phyloP scores from a whole-genome alignment of 2,329 filamentous ascomycete genomes.

The Myriangium duriaei region DNA sequence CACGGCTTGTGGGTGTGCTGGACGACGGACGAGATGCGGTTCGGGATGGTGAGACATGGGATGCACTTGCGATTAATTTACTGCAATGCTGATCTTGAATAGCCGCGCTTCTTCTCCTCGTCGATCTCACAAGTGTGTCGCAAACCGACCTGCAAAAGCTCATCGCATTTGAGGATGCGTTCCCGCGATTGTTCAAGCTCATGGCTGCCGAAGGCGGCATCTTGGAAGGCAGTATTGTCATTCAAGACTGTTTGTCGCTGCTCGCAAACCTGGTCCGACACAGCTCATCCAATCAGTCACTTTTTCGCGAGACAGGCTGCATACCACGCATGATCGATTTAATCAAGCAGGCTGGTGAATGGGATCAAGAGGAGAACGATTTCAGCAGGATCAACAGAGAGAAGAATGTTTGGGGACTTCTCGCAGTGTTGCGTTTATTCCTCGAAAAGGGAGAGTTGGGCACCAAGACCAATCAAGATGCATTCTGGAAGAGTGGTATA shows the following conservation, averaged over 20 bases:
- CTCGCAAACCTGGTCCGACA: conserved; percentile 77
- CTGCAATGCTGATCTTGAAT: too few species aligned
- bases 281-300: conserved; percentile 84
- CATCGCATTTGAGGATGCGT: conserved; percentile 89
- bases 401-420: conserved; percentile 80
- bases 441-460: conserved; percentile 67
- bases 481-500: conserved; percentile 74
- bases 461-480: conserved; percentile 69
- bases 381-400: conserved; percentile 69
- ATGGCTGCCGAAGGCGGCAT: conserved; percentile 73
- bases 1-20: conserved; percentile 68
- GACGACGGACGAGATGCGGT: conserved; percentile 80
- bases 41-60: conserved; percentile 51
- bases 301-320: conserved; percentile 83
- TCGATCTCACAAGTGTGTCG: conserved; percentile 64
- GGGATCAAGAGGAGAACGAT: conserved; percentile 43
- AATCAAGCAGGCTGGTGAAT: conserved; percentile 44
- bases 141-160: conserved; percentile 87
- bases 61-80: too few species aligned
- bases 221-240: conserved; percentile 67
- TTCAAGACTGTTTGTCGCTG: conserved; percentile 87
- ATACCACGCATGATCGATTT: conserved; percentile 30
- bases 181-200: conserved; percentile 72
- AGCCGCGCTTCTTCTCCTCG: conserved; percentile 77
- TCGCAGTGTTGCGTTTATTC: conserved; percentile 79